phyloP scores from a whole-genome alignment of 768 basidiomycete genomes.

The Asterophora parasitica region DNA sequence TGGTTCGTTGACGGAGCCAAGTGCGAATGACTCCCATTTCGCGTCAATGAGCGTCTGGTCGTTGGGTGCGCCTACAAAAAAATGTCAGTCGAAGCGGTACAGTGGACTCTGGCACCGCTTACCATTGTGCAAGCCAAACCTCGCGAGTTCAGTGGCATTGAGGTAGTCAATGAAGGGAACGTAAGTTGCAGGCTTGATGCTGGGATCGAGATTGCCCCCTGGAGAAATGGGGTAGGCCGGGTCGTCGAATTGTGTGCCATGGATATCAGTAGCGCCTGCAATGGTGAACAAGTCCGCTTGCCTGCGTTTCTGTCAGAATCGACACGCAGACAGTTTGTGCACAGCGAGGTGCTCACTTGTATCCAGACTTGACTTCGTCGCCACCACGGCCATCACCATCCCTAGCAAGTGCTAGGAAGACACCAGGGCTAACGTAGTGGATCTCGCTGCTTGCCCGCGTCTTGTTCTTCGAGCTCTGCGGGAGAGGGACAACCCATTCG shows the following conservation, averaged over 20 bases:
- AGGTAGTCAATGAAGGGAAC: conserved; percentile 52
- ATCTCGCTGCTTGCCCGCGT: conserved; percentile 52
- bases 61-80: conserved; percentile 36
- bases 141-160: conserved; percentile 46
- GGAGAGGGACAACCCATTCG: conserved; percentile 59
- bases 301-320: too few species aligned
- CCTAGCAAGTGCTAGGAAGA: conserved; percentile 57
- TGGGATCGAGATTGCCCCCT: conserved; percentile 40
- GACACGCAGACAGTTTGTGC: neutral
- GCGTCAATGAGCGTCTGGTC: conserved; percentile 51
- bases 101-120: conserved; percentile 1
- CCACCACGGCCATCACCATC: conserved; percentile 60
- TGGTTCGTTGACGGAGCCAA: conserved; percentile 10
- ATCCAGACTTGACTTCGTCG: conserved; percentile 40
- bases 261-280: conserved; percentile 55
- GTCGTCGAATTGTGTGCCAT: conserved; percentile 48
- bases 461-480: conserved; percentile 46
- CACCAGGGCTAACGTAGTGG: conserved; percentile 43
- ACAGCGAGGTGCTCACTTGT: conserved; percentile 37
- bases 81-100: too few species aligned
- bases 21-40: conserved; percentile 69
- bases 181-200: conserved; percentile 49
- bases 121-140: conserved; percentile 64
- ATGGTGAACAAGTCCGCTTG: conserved; percentile 59
- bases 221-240: conserved; percentile 47